Percentiles rank a stretch among this genome's conserved stretches.
Evolutionary conservation across 345 rosid genomes (phyloP).

Genomic region (Euphorbia pulcherrima): DNA sequence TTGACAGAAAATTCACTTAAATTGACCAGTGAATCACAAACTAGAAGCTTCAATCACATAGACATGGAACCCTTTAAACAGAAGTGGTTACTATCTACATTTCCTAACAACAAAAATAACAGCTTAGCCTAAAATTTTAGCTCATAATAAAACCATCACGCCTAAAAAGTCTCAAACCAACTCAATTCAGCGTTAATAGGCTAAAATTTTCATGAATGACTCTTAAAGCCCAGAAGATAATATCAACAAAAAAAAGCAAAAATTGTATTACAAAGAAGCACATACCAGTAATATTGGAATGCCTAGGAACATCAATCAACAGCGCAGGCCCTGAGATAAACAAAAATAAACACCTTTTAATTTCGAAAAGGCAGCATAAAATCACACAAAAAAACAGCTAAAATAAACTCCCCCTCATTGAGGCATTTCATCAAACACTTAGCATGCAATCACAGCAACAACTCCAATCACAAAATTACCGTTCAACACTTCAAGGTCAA

Average conservation of each 20-base stretch:
- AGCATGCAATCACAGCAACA: not conserved
- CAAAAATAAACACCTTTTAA: not conserved
- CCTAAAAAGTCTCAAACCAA: not conserved
- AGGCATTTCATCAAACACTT: not conserved
- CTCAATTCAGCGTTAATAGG: not conserved
- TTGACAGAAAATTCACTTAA: no score
- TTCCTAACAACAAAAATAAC: no score
- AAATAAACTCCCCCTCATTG: not conserved
- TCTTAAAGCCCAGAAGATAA: not conserved
- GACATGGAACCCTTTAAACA: no score
- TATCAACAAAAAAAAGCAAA: not conserved
- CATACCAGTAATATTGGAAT: conserved; percentile 63
- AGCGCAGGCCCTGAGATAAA: conserved; percentile 44
- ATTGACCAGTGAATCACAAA: no score
- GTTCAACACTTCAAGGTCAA: conserved; percentile 52
- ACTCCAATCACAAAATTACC: conserved; percentile 28
- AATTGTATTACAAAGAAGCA: not conserved
- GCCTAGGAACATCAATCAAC: conserved; percentile 59
- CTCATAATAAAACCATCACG: not conserved
- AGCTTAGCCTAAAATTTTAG: not conserved
- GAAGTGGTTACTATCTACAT: not conserved
- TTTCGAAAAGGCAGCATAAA: not conserved
- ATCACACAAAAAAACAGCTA: not conserved
- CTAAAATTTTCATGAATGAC: not conserved
- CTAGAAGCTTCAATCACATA: no score